Evolutionary conservation across 176 grass and related monocot species (phyloP).

Genomic region (Phragmites australis): DNA sequence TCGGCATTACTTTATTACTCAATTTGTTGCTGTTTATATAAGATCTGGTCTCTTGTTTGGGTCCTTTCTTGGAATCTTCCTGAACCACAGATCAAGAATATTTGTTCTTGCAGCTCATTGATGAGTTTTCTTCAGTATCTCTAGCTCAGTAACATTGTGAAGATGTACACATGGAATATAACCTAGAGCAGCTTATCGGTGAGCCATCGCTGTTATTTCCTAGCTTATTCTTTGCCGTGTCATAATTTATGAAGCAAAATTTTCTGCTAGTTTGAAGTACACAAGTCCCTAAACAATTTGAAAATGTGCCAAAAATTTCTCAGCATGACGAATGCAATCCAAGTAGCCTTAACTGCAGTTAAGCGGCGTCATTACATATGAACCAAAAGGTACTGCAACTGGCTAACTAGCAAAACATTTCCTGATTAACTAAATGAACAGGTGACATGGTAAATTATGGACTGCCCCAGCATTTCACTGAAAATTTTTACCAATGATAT

Average conservation of each 20-base stretch:
- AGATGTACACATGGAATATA: not conserved
- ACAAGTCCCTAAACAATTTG: not conserved
- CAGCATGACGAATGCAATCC: not conserved
- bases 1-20: not conserved
- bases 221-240: not conserved
- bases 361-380: not conserved
- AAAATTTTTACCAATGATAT: not conserved
- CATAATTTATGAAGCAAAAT: not conserved
- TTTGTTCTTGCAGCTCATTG: not conserved
- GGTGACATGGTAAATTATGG: not conserved
- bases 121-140: not conserved
- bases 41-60: not conserved
- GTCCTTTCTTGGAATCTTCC: not conserved
- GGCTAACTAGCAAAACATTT: not conserved
- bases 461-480: not conserved
- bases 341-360: not conserved
- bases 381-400: not conserved
- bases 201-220: too few species aligned
- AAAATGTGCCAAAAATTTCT: not conserved
- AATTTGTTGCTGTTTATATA: not conserved
- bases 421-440: not conserved
- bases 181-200: not conserved
- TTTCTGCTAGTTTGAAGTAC: not conserved
- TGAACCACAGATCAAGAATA: not conserved
- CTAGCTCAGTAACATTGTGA: not conserved